These are phyloP conservation scores for Fibroporia radiculosa DNA, from an alignment of 768 basidiomycete genomes.

Conservation along the genomic window DNA sequence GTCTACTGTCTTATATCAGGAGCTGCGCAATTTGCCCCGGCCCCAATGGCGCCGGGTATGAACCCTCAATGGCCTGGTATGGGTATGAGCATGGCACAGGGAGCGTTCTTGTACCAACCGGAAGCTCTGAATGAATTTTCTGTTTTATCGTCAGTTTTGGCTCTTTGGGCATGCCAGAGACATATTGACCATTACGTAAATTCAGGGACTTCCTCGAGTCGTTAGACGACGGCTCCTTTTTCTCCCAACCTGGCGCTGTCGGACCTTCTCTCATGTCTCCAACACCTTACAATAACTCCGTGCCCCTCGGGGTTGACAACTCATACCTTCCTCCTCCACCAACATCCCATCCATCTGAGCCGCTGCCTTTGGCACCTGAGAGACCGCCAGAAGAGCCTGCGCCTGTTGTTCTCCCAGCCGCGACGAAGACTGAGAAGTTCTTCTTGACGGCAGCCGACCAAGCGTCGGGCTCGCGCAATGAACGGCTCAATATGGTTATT, in stretches of 20 bases:
- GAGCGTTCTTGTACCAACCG: constrained; percentile 58
- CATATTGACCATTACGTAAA: not conserved
- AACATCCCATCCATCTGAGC: constrained; percentile 14
- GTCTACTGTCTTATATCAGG: constrained; percentile 15
- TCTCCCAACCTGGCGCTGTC: constrained; percentile 49
- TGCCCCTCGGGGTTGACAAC: constrained; percentile 19
- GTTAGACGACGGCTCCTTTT: constrained; percentile 77
- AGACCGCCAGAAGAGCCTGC: constrained; percentile 33
- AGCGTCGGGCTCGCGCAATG: constrained; percentile 82
- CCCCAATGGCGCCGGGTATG: constrained; percentile 12
- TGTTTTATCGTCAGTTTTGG: constrained; percentile 55
- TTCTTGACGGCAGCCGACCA: constrained; percentile 93
- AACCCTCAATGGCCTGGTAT: constrained; percentile 46
- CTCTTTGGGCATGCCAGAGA: not conserved
- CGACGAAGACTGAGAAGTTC: constrained; percentile 81
- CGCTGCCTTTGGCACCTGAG: constrained; percentile 16
- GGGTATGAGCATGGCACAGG: constrained; percentile 36
- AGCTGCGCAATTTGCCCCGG: constrained; percentile 15
- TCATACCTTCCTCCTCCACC: constrained; percentile 20
- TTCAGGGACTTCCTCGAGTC: constrained; percentile 82
- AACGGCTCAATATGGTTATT: constrained; percentile 86
- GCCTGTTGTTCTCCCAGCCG: constrained; percentile 55
- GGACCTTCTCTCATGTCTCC: constrained; percentile 37
- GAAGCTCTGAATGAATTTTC: constrained; percentile 78
- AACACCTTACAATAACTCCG: constrained; percentile 18